These are phyloP conservation scores for Phyllosticta citriasiana DNA, from an alignment of 2,329 filamentous ascomycete species.

Conservation along the genomic window DNA sequence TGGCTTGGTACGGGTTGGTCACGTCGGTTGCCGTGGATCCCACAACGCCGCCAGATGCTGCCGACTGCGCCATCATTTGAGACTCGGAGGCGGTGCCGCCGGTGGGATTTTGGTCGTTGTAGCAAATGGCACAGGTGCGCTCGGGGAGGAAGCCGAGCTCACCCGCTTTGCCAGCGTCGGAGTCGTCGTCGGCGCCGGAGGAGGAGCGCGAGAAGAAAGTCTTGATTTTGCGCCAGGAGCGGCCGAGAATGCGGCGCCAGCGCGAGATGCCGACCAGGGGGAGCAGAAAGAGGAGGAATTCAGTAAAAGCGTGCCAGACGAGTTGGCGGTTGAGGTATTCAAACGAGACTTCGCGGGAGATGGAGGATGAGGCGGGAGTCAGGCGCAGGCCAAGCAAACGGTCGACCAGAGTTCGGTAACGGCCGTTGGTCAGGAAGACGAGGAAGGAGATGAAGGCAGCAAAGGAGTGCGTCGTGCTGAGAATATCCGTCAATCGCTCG, in stretches of 20 bases:
- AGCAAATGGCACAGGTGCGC: constrained; percentile 92
- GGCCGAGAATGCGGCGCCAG: constrained; percentile 82
- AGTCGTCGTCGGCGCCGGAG: constrained; percentile 35
- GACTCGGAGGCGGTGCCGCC: constrained; percentile 54
- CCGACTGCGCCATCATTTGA: constrained; percentile 54
- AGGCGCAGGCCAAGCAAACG: constrained; percentile 74
- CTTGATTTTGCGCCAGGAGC: constrained; percentile 76
- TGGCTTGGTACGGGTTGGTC: constrained; percentile 89
- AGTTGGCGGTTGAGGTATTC: constrained; percentile 96
- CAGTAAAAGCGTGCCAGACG: constrained; percentile 99
- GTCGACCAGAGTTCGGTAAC: constrained; percentile 85
- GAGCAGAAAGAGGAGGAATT: constrained; percentile 95
- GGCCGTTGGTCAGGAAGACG: constrained; percentile 80
- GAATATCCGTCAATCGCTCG: constrained; percentile 56
- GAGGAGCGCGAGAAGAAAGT: constrained; percentile 45
- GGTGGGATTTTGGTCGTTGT: constrained; percentile 75
- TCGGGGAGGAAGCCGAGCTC: constrained; percentile 82
- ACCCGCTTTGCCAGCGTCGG: constrained; percentile 45
- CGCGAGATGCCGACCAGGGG: constrained; percentile 89
- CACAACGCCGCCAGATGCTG: constrained; percentile 55
- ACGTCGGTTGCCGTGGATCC: constrained; percentile 87
- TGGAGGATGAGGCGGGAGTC: constrained; percentile 64
- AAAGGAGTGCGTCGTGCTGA: constrained; percentile 67
- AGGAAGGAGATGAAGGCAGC: constrained; percentile 79
- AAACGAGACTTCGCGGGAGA: constrained; percentile 86